Percentiles rank a stretch among this genome's conserved stretches.
These are phyloP conservation scores for Albugo laibachii DNA, from an alignment of 352 stramenopile genomes.

Conservation along the genomic window DNA sequence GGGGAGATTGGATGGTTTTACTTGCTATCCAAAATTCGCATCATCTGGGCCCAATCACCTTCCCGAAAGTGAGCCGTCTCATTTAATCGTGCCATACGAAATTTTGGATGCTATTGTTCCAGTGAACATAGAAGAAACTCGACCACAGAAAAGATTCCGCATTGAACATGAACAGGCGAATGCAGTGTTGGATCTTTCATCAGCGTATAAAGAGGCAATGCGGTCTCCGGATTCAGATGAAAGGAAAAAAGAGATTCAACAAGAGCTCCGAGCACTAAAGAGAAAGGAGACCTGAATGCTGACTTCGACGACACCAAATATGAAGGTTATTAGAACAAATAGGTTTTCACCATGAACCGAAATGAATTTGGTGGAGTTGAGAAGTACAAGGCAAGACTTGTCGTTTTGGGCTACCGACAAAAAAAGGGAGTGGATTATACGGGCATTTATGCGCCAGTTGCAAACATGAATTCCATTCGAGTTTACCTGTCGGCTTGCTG, in stretches of 20 bases:
- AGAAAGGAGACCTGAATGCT: not conserved
- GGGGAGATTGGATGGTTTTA: no score
- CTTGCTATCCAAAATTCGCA: no score
- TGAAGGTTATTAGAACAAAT: slow-evolving; percentile 3
- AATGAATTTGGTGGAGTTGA: slow-evolving; percentile 5
- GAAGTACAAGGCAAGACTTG: slow-evolving; percentile 12
- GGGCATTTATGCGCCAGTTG: slow-evolving; percentile 12
- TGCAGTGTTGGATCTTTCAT: not conserved
- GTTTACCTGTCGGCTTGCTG: slow-evolving; percentile 11
- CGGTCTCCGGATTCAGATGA: not conserved
- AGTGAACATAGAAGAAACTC: no score
- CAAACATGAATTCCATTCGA: slow-evolving; percentile 8
- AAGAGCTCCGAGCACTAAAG: not conserved
- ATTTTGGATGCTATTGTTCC: no score
- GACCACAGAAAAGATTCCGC: no score
- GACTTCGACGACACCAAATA: not conserved
- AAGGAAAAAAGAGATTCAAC: not conserved
- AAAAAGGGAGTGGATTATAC: slow-evolving; percentile 8
- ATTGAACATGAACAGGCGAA: no score
- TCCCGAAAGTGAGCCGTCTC: no score
- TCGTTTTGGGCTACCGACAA: slow-evolving; percentile 11
- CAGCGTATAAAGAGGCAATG: slow-evolving; percentile 5
- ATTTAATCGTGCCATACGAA: no score
- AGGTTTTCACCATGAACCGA: slow-evolving; percentile 5
- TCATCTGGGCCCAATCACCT: no score